These are phyloP conservation scores for Boletus subcaerulescens DNA, from an alignment of 768 basidiomycete genomes.

Conservation along the genomic window DNA sequence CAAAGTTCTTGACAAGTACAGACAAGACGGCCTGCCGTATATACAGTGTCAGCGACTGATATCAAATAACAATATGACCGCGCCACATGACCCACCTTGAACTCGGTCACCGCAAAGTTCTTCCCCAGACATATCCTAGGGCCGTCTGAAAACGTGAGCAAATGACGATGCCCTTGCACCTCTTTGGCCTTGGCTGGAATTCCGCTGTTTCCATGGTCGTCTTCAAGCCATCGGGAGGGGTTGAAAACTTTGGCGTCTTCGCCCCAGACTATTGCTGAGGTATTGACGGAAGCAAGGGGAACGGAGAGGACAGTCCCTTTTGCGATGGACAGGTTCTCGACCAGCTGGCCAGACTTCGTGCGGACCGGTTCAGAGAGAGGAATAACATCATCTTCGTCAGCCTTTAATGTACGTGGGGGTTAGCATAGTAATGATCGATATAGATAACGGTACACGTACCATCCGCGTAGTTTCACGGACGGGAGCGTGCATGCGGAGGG, in stretches of 20 bases:
- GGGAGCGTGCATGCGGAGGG: constrained; percentile 44
- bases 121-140: constrained; percentile 50
- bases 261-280: constrained; percentile 56
- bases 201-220: constrained; percentile 12
- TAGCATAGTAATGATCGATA: background rate
- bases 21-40: constrained; percentile 38
- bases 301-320: constrained; percentile 43
- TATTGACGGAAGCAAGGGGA: constrained; percentile 41
- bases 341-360: constrained; percentile 38
- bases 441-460: background rate
- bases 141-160: constrained; percentile 51
- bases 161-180: constrained; percentile 47
- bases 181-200: constrained; percentile 33
- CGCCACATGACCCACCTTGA: constrained; percentile 26
- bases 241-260: constrained; percentile 52
- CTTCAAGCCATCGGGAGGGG: constrained; percentile 61
- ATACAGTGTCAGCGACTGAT: background rate
- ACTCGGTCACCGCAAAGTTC: constrained; percentile 42
- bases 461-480: constrained; percentile 19
- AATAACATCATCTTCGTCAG: constrained; percentile 53
- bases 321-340: constrained; percentile 41
- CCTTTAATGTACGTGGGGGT: constrained; percentile 25
- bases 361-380: constrained; percentile 51
- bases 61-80: background rate
- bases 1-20: constrained; percentile 43